Evolutionary conservation across 1,284 basidiomycete species (phyloP).

Genomic region (Vanrija humicola): DNA sequence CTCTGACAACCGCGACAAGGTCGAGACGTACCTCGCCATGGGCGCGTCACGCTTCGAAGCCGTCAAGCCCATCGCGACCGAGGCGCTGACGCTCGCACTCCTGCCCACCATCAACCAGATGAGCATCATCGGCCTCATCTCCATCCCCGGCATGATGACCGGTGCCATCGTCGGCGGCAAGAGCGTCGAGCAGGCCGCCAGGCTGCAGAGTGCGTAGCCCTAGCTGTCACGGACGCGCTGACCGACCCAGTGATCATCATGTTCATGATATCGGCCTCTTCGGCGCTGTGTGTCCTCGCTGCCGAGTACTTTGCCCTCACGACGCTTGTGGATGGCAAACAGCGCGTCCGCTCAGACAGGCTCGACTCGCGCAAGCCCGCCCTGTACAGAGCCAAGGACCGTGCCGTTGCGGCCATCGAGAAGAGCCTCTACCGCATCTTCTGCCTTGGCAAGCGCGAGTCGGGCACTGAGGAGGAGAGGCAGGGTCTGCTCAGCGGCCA

Average conservation of each 20-base stretch:
- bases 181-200: constrained; percentile 74
- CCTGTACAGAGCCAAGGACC: constrained; percentile 53
- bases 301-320: constrained; percentile 60
- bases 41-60: constrained; percentile 75
- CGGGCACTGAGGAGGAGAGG: constrained; percentile 13
- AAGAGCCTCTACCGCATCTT: not conserved
- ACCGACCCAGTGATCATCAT: constrained; percentile 65
- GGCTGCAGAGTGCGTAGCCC: constrained; percentile 59
- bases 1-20: constrained; percentile 69
- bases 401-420: constrained; percentile 5
- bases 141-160: constrained; percentile 71
- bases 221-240: not conserved
- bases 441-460: constrained; percentile 10
- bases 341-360: constrained; percentile 66
- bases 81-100: constrained; percentile 71
- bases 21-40: constrained; percentile 77
- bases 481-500: constrained; percentile 9
- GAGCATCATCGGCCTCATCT: constrained; percentile 77
- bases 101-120: constrained; percentile 78
- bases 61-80: constrained; percentile 67
- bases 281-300: constrained; percentile 63
- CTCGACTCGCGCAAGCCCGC: constrained; percentile 56
- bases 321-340: constrained; percentile 63
- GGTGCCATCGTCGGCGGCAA: constrained; percentile 81
- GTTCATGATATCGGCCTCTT: constrained; percentile 80